Conservation (phyloP, 2,329 filamentous ascomycete species). For the Chalaropsis thielavioides region DNA sequence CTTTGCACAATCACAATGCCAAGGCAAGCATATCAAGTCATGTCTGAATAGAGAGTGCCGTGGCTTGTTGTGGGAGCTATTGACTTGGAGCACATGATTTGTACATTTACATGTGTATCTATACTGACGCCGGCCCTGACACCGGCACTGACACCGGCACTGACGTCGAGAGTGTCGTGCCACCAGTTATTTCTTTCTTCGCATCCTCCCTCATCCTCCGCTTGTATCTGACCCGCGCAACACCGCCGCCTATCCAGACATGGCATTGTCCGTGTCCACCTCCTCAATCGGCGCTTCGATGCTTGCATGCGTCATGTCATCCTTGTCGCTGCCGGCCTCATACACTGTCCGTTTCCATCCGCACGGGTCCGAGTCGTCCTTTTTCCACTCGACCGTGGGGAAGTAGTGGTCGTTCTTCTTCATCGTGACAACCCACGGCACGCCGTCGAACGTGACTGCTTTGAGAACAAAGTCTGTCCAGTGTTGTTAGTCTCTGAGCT, state of each 20-base stretch:
- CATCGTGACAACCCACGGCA: slow-evolving; percentile 99
- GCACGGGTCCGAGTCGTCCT: slow-evolving; percentile 42
- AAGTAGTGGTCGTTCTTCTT: slow-evolving; percentile 99
- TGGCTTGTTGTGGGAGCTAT: no score
- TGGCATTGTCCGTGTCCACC: slow-evolving; percentile 7
- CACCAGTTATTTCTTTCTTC: no score
- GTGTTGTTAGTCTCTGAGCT: no score
- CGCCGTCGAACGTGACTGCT: slow-evolving; percentile 96
- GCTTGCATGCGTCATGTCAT: slow-evolving; percentile 2
- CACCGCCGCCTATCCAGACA: slow-evolving; percentile 1
- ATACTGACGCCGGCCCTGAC: not conserved
- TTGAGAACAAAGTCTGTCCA: slow-evolving; percentile 72
- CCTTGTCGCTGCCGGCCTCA: slow-evolving; percentile 8
- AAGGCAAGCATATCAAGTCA: not conserved
- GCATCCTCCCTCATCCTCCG: no score
- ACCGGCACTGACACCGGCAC: no score
- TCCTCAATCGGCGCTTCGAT: not conserved
- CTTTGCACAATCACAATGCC: not conserved
- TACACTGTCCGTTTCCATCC: slow-evolving; percentile 47
- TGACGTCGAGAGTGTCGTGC: no score
- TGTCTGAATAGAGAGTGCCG: not conserved
- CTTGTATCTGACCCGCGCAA: no score
- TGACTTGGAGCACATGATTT: not conserved
- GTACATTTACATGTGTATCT: not conserved
- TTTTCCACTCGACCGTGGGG: slow-evolving; percentile 55